Conservation (phyloP, 441 rosid genomes). For the Melastoma candidum region DNA sequence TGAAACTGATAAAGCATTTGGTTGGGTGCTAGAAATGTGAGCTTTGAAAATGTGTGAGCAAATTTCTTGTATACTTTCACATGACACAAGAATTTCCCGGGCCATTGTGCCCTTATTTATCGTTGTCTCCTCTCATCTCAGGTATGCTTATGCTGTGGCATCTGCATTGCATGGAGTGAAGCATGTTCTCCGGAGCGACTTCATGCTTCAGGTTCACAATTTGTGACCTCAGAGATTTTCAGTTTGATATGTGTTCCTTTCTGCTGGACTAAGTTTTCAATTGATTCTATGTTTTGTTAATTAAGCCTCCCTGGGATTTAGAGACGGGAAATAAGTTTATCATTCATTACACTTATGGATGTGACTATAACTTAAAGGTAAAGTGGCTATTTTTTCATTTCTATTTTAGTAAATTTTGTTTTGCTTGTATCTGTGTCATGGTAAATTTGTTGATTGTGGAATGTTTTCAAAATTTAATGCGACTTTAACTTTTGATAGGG, state of each 20-base stretch:
- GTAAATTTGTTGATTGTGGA: not conserved
- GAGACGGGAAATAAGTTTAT: slow-evolving; percentile 40
- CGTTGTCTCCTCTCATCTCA: slow-evolving; percentile 16
- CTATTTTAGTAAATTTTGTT: too few species aligned
- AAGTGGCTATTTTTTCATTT: not conserved
- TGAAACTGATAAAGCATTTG: slow-evolving; percentile 58
- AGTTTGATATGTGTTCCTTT: not conserved
- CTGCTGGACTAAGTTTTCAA: slow-evolving; percentile 6
- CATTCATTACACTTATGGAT: slow-evolving; percentile 65
- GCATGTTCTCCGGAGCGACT: slow-evolving; percentile 50
- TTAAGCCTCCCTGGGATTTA: slow-evolving; percentile 66
- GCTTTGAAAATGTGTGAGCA: slow-evolving; percentile 10
- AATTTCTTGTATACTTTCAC: slow-evolving; percentile 5
- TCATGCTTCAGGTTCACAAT: slow-evolving; percentile 55
- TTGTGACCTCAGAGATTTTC: slow-evolving; percentile 8
- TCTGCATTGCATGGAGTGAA: slow-evolving; percentile 62
- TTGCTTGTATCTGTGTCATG: not conserved
- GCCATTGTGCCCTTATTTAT: slow-evolving; percentile 3
- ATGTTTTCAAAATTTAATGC: slow-evolving; percentile 3
- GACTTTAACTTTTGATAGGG: slow-evolving; percentile 24
- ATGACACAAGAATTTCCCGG: slow-evolving; percentile 3
- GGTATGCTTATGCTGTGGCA: slow-evolving; percentile 75
- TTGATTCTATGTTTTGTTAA: slow-evolving; percentile 7
- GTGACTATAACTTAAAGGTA: slow-evolving; percentile 64
- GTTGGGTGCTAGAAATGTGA: slow-evolving; percentile 75